Base-by-base conservation (phyloP, 768 basidiomycete genomes). In the Boletus sensibilis region DNA sequence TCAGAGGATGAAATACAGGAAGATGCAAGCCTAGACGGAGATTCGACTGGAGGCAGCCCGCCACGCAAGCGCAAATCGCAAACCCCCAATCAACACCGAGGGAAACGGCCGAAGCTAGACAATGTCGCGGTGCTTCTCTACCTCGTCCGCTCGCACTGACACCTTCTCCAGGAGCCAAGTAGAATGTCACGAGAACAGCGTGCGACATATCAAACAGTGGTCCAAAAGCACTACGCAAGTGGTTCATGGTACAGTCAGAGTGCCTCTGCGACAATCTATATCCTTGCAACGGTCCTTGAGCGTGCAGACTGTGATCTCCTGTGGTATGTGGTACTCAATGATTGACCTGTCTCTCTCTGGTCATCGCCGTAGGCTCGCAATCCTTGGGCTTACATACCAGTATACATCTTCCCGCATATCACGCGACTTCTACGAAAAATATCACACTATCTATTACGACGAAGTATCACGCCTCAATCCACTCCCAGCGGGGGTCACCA, bases 391-490 rank as follows among this genome's bases (percentile, higher is more conserved):
- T 34, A 98, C 97, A 18, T 87, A 85, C 69, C 97, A 99, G 75
- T 98, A 98, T 69, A 82, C 82, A 41, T 85, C 90, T 31, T 85
- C 91, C 50, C 87, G 88, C 64, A 92, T 98, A 76, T 90, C 95
- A 58, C 85, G 94, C 47, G 83, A 86, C 29, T 79, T 78, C 51
- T 99, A 98, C 71, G 93, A 97, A 59, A 79, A 78, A 59, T 89
- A 87, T 64, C 89, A 96, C 52, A 68, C 81, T 1, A 77, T 93
- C 29, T 97, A 90, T 72, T 74, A 86, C 52, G 94, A 97, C 72
- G 97, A 98, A 74, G 97, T 98, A 44, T 89, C 85, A 3, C 87
- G 97, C 13, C 83, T 98, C 43, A 97, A 97, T 68, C 85, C 87
- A 9, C 79, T 82, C 43, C 72, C 76, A 33, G 75, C 80, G 23